Evolutionary conservation across 1,139 yeast genomes (phyloP), one percentile per base, ranked within the genome.

Genomic region (Entelexis paramagnoliae): DNA sequence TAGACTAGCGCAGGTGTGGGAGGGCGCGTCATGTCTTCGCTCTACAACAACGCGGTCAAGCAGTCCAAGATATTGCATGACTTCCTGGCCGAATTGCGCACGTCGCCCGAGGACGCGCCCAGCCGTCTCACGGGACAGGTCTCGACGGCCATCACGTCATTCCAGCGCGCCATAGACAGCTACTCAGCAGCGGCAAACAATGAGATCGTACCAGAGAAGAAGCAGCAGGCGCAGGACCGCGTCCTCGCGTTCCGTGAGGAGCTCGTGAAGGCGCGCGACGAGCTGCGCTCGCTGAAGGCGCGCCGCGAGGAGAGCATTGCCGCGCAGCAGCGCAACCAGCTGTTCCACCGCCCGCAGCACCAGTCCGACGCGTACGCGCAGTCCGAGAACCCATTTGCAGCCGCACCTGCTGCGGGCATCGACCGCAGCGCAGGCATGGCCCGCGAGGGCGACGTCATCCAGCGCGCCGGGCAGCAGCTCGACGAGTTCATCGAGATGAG

Each of bases 401-500:
- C 29, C 52, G 58, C 45, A 17, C 29, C 29, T 5, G 28, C 41
- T 14, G 14, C 26, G 16, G 53, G 51, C 20, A 58, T 66, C 44
- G 48, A 66, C 51, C 56, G 74, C 59, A 77, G 73, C 57, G 83
- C 84, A 53, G 94, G 94, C 0, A 68, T 86, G 51, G 71, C 76
- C 55, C 77, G 80, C 56, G 96, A 88, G 63, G 74, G 74, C 38
- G 76, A 77, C 51, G 75, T 83, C 9, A 71, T 91, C 52, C 74
- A 76, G 28, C 72, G 86, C 53, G 88, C 95, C 0, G 80, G 84
- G 33, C 81, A 80, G 53, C 95, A 86, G 64, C 70, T 91, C 58
- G 98, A 91, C 64, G 88, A 85, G 59, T 87, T 91, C 47, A 68
- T 91, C 50, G 96, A 86, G 63, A 83, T 87, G 80, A 97, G 96